Conservation (phyloP, 371 early-diverging fungal genomes). For the Syncephalis plumigaleata region DNA sequence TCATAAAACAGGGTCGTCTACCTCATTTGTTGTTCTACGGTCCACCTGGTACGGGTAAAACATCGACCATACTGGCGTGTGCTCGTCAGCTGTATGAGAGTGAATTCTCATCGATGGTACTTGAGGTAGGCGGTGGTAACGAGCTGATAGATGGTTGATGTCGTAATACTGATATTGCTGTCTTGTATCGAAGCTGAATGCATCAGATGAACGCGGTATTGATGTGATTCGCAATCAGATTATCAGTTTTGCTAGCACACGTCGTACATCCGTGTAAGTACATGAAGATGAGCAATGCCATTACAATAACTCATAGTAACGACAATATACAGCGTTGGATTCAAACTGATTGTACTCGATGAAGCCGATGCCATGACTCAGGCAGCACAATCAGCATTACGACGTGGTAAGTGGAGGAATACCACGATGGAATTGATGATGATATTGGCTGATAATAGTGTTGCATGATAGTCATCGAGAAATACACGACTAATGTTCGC, state of each 20-base stretch:
- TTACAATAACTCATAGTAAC: not conserved
- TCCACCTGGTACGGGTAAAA: conserved; percentile 98
- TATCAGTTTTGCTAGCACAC: conserved; percentile 92
- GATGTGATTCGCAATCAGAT: conserved; percentile 98
- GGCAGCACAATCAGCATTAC: conserved; percentile 89
- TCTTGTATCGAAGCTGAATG: conserved; percentile 58
- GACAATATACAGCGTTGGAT: conserved; percentile 28
- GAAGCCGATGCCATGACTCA: conserved; percentile 98
- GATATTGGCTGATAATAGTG: not conserved
- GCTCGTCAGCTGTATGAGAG: conserved; percentile 74
- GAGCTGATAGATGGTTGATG: too few relatives aligned
- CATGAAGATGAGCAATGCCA: conserved; percentile 22
- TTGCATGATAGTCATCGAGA: conserved; percentile 76
- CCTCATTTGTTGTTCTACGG: conserved; percentile 99
- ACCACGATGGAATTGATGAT: too few relatives aligned
- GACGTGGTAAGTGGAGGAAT: conserved; percentile 75
- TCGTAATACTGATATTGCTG: not conserved
- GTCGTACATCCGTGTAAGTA: conserved; percentile 20
- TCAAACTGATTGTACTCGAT: conserved; percentile 94
- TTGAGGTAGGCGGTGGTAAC: conserved; percentile 65
- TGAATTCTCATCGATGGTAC: conserved; percentile 62
- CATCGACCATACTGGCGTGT: conserved; percentile 87
- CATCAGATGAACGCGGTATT: conserved; percentile 99
- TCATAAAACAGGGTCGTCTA: conserved; percentile 74
- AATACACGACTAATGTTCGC: conserved; percentile 90